phyloP scores from a whole-genome alignment of 352 stramenopile genomes.

The Phytophthora tentaculata region DNA sequence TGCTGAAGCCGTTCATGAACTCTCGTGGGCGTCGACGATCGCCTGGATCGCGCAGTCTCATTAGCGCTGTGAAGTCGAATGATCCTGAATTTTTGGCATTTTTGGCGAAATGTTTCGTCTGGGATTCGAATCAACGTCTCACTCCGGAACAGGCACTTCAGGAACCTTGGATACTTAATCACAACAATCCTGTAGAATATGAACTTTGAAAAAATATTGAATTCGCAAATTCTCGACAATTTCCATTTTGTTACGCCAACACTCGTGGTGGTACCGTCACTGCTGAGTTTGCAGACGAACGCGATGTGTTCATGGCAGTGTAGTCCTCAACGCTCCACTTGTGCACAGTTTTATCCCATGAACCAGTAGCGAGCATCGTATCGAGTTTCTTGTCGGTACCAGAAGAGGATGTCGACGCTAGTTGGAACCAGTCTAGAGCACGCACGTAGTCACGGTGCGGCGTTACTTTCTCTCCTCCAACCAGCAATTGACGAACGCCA shows the following conservation, averaged over 20 bases:
- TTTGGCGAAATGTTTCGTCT: slow-evolving; percentile 68
- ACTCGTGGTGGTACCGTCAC: slow-evolving; percentile 21
- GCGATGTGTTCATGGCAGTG: neutral
- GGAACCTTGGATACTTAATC: slow-evolving; percentile 62
- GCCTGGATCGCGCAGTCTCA: slow-evolving; percentile 48
- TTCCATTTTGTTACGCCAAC: slow-evolving; percentile 24
- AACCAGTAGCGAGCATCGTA: slow-evolving; percentile 52
- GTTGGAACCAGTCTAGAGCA: slow-evolving; percentile 66
- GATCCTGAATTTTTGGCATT: slow-evolving; percentile 69
- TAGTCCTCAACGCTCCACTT: slow-evolving; percentile 50
- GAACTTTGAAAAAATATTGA: slow-evolving; percentile 28
- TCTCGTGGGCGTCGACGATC: slow-evolving; percentile 61
- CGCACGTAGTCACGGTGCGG: slow-evolving; percentile 78
- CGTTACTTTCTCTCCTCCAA: slow-evolving; percentile 22
- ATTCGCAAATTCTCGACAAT: slow-evolving; percentile 19
- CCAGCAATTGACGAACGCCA: slow-evolving; percentile 28
- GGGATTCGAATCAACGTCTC: slow-evolving; percentile 65
- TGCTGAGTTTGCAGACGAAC: neutral
- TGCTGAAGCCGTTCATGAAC: slow-evolving; percentile 62
- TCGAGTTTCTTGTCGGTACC: slow-evolving; percentile 10
- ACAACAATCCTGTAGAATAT: slow-evolving; percentile 31
- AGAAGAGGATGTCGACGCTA: slow-evolving; percentile 11
- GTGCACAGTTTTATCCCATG: slow-evolving; percentile 71
- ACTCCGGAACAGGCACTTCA: slow-evolving; percentile 60
- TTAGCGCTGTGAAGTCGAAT: slow-evolving; percentile 44